Evolutionary conservation across 1,284 basidiomycete genomes (phyloP).

Genomic region (Cutaneotrichosporon dermatis): DNA sequence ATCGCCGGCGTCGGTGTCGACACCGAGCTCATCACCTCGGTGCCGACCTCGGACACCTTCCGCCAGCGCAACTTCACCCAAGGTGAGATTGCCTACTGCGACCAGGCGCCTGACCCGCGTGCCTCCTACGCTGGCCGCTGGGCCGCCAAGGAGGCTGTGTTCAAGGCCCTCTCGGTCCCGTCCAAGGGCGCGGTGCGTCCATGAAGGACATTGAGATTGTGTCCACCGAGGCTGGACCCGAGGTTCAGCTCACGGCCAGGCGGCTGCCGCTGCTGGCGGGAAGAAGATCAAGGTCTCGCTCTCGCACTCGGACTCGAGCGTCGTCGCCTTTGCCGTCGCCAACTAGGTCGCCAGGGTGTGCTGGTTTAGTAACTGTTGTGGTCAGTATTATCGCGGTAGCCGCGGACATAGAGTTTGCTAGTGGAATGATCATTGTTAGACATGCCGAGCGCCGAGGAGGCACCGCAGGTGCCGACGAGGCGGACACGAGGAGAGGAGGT

Average conservation of each 20-base stretch:
- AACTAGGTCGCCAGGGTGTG: conserved; percentile 23
- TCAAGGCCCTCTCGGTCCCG: conserved; percentile 90
- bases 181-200: conserved; percentile 88
- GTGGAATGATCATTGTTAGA: conserved; percentile 6
- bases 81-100: conserved; percentile 81
- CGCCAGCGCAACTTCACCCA: conserved; percentile 88
- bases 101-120: conserved; percentile 73
- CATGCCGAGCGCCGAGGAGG: not conserved
- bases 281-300: conserved; percentile 80
- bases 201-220: conserved; percentile 98
- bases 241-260: conserved; percentile 79
- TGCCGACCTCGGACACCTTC: conserved; percentile 89
- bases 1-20: conserved; percentile 33
- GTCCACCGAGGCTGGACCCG: conserved; percentile 58
- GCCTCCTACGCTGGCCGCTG: conserved; percentile 95
- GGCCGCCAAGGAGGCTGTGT: conserved; percentile 96
- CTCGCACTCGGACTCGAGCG: conserved; percentile 61
- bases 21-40: conserved; percentile 82
- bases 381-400: conserved; percentile 5
- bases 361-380: conserved; percentile 1
- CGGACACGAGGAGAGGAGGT: no score
- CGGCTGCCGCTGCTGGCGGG: conserved; percentile 64
- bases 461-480: not conserved
- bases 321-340: conserved; percentile 49
- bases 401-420: conserved; percentile 4